These are phyloP conservation scores for Cyclaneusma minus DNA, from an alignment of 2,329 filamentous ascomycete species.

Conservation along the genomic window DNA sequence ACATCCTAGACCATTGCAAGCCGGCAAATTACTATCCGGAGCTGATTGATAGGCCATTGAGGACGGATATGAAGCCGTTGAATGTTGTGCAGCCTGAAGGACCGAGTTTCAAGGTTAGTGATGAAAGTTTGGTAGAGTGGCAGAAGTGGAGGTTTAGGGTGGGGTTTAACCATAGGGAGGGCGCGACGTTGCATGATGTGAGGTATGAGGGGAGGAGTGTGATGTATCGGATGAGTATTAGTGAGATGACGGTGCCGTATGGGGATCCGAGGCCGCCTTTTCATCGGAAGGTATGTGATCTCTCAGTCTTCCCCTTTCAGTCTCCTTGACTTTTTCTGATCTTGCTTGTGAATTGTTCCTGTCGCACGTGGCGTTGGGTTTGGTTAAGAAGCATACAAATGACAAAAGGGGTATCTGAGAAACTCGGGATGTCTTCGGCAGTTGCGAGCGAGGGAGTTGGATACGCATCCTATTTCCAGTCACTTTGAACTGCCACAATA, in stretches of 20 bases:
- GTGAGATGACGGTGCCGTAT: constrained; percentile 50
- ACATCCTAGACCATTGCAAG: constrained; percentile 26
- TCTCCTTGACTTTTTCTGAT: too few relatives aligned
- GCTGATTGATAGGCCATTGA: constrained; percentile 21
- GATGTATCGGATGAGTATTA: constrained; percentile 40
- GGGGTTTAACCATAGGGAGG: constrained; percentile 43
- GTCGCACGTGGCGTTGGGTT: too few relatives aligned
- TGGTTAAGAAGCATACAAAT: constrained; percentile 56
- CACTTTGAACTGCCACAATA: too few relatives aligned
- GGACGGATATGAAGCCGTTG: constrained; percentile 38
- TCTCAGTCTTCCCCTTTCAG: too few relatives aligned
- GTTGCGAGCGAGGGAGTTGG: too few relatives aligned
- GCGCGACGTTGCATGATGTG: constrained; percentile 44
- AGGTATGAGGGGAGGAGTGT: constrained; percentile 42
- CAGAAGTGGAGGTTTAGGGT: constrained; percentile 48
- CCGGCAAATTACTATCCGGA: constrained; percentile 22
- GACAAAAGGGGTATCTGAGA: too few relatives aligned
- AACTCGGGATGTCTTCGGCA: too few relatives aligned
- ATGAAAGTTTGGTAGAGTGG: constrained; percentile 28
- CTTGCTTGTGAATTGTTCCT: too few relatives aligned
- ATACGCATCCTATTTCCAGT: too few relatives aligned
- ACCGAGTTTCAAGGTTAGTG: constrained; percentile 37
- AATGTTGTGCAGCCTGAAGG: constrained; percentile 48
- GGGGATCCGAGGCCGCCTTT: constrained; percentile 45
- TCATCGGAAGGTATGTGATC: too few relatives aligned